Evolutionary conservation across 768 basidiomycete species (phyloP).

Genomic region (Gyrodon lividus): DNA sequence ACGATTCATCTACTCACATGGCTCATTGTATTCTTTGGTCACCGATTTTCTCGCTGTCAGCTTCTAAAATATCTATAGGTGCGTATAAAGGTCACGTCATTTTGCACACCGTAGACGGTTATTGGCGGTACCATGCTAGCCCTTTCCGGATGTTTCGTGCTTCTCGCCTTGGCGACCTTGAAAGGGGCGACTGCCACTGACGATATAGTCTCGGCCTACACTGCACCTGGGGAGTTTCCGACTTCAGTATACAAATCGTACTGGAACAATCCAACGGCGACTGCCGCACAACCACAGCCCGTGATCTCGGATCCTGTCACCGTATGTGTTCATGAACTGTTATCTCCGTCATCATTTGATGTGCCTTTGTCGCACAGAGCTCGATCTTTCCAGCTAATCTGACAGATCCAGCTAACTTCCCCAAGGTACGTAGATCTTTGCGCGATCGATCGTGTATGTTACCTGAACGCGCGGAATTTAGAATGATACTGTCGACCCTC

Average conservation of each 20-base stretch:
- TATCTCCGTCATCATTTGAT: not conserved
- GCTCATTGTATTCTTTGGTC: not conserved
- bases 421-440: slow-evolving; percentile 31
- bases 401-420: slow-evolving; percentile 62
- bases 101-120: not conserved
- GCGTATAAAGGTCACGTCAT: slow-evolving; percentile 4
- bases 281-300: slow-evolving; percentile 67
- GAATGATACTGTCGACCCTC: slow-evolving; percentile 46
- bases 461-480: slow-evolving; percentile 8
- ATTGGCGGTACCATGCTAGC: slow-evolving; percentile 13
- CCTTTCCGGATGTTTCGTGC: slow-evolving; percentile 8
- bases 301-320: slow-evolving; percentile 67
- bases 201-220: slow-evolving; percentile 41
- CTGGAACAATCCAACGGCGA: slow-evolving; percentile 69
- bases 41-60: not conserved
- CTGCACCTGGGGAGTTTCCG: slow-evolving; percentile 61
- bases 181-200: slow-evolving; percentile 7
- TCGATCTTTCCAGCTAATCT: slow-evolving; percentile 54
- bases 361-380: slow-evolving; percentile 36
- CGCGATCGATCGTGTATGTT: not conserved
- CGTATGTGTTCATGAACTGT: slow-evolving; percentile 35
- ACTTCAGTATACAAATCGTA: slow-evolving; percentile 59
- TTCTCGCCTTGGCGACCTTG: slow-evolving; percentile 11
- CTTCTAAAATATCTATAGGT: not conserved
- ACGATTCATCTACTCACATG: not conserved